Conservation (phyloP, 106 monocot genomes). For the Platanthera guangdongensis region DNA sequence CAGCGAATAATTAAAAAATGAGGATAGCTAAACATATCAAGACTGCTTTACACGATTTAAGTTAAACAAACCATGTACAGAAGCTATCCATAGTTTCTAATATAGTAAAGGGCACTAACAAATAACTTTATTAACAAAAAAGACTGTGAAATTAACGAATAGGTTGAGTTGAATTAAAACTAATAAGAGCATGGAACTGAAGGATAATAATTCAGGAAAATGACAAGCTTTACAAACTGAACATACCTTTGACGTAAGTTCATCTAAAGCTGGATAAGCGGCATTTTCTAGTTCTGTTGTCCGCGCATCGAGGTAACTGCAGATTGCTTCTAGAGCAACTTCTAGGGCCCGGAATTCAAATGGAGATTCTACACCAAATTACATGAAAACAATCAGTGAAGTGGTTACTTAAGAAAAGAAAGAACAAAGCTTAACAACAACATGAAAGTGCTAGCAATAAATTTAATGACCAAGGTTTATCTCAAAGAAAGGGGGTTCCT, state of each 20-base stretch:
- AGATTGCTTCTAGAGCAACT: conserved; percentile 94
- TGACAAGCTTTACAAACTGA: not conserved
- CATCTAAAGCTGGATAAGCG: conserved; percentile 95
- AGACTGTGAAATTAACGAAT: not conserved
- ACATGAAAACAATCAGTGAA: not conserved
- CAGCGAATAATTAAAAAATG: not conserved
- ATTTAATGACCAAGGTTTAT: not conserved
- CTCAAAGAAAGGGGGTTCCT: not conserved
- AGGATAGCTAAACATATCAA: not conserved
- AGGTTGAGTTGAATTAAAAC: not conserved
- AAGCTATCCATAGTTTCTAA: not conserved
- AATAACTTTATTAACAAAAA: not conserved
- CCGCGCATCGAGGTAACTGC: conserved; percentile 87
- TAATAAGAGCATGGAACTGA: not conserved
- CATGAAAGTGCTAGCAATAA: not conserved
- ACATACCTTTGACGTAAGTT: conserved; percentile 82
- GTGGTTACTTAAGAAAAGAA: not conserved
- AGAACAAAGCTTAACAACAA: not conserved
- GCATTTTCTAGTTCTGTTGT: conserved; percentile 83
- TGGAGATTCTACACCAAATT: conserved; percentile 53
- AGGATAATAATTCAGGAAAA: not conserved
- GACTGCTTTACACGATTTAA: not conserved
- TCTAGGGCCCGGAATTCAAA: conserved; percentile 94
- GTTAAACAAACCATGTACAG: not conserved
- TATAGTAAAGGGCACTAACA: not conserved